A percentile compares a stretch with the other conserved stretches of the same genome.
phyloP scores from a whole-genome alignment of 352 stramenopile genomes.

The Globisporangium apiculatum region DNA sequence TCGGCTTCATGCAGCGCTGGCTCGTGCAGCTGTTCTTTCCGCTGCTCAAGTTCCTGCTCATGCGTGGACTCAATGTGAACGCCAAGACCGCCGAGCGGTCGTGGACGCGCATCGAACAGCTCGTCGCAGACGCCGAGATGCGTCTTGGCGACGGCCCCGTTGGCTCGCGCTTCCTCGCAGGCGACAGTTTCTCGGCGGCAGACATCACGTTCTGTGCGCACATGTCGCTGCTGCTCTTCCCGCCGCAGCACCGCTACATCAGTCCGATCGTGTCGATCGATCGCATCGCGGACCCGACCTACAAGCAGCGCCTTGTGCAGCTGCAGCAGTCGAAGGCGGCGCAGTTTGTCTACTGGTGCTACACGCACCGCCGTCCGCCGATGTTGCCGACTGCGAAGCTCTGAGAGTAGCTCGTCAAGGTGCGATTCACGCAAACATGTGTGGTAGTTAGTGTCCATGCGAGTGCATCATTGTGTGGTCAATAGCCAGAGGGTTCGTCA shows the following conservation, averaged over 20 bases:
- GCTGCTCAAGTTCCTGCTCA: constrained; percentile 20
- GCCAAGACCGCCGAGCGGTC: constrained; percentile 16
- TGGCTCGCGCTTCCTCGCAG: constrained; percentile 30
- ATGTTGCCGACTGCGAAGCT: constrained; percentile 13
- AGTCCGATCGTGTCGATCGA: constrained; percentile 19
- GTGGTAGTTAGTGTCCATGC: no score
- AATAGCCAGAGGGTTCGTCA: no score
- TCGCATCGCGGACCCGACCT: constrained; percentile 13
- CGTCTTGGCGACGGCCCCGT: constrained; percentile 29
- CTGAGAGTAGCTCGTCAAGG: neutral
- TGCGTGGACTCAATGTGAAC: constrained; percentile 28
- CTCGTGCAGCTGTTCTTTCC: constrained; percentile 21
- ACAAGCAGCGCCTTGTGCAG: constrained; percentile 23
- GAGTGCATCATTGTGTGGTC: no score
- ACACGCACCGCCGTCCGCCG: constrained; percentile 33
- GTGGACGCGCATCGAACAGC: constrained; percentile 22
- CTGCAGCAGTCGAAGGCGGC: constrained; percentile 30
- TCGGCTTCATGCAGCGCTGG: constrained; percentile 17
- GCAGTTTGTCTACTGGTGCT: constrained; percentile 47
- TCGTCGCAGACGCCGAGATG: constrained; percentile 18
- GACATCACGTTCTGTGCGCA: constrained; percentile 54
- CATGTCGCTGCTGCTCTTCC: constrained; percentile 29
- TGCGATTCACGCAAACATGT: neutral
- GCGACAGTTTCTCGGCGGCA: constrained; percentile 32
- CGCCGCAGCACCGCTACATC: constrained; percentile 32